phyloP scores from a whole-genome alignment of 129 eudicot genomes.

The Erigeron canadensis region DNA sequence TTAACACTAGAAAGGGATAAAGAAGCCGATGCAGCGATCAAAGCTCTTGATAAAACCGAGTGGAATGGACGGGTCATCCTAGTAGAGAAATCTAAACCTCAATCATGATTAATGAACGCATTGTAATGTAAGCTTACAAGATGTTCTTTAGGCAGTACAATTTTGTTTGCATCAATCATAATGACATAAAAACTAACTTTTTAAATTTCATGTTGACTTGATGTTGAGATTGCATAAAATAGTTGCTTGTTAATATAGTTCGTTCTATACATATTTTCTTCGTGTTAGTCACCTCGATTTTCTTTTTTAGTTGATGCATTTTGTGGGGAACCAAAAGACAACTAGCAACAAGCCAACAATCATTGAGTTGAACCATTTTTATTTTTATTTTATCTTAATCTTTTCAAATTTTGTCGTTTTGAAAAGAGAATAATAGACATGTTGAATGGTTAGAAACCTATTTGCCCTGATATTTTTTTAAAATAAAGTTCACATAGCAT shows the following conservation, averaged over 20 bases:
- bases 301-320: neutral
- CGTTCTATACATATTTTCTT: neutral
- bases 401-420: no score
- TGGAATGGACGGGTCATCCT: conserved; percentile 16
- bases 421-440: neutral
- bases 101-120: neutral
- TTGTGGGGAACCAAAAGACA: neutral
- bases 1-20: conserved; percentile 11
- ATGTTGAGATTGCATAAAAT: no score
- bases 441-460: neutral
- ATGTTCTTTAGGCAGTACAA: conserved; percentile 2
- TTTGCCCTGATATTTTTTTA: neutral
- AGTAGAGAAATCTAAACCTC: conserved; percentile 19
- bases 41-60: conserved; percentile 12
- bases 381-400: no score
- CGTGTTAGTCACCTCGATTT: neutral
- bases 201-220: neutral
- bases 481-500: neutral
- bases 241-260: neutral
- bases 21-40: conserved; percentile 14
- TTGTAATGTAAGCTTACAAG: conserved; percentile 11
- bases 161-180: neutral
- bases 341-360: neutral
- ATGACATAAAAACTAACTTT: neutral
- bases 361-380: neutral